Base-by-base conservation (phyloP, 1,139 yeast species). In the Geotrichum cucujoidarum region DNA sequence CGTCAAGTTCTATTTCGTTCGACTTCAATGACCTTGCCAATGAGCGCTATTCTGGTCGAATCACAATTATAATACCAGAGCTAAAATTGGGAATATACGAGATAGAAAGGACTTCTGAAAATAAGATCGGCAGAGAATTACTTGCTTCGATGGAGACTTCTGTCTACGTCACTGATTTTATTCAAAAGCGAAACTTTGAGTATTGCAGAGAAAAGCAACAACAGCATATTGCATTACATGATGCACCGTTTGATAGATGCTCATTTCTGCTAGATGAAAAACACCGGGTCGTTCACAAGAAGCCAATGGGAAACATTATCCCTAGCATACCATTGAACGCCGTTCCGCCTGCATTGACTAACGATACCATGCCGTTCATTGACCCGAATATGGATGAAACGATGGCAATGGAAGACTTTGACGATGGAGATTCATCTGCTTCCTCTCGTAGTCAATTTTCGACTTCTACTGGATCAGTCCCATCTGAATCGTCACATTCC, bases 241-340 rank as follows among this genome's bases (percentile, higher is more conserved):
- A 92, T 68, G 85, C 87, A 0, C 90, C 95, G 0, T 88, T 78
- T 56, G 94, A 86, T 57, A 68, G 98, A 47, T 71, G 80, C 20
- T 82, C 95, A 0, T 89, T 88, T 60, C 63, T 90, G 32, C 65
- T 90, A 16, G 75, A 76, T 8, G 73, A 72, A 11, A 73, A 75
- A 17, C 66, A 69, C 17, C 71, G 80, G 49, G 63, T 69, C 13
- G 36, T 21, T 4, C 55, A 53, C 10, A 45, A 42, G 68, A 70
- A 20, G 70, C 74, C 1, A 71, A 65, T 56, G 80, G 83, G 48
- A 10, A 47, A 42, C 5, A 51, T 61, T 4, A 37, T 72, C 13
- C 81, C 89, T 0, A 76, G 87, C 0, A 68, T 83, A 10, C 74
- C 90, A 0, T 58, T 86, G 1, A 92, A 95, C 0, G 73, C 75